Percentiles rank a stretch among this genome's conserved stretches.
These are phyloP conservation scores for Candida glaebosa DNA, from an alignment of 805 yeast genomes.

Conservation along the genomic window DNA sequence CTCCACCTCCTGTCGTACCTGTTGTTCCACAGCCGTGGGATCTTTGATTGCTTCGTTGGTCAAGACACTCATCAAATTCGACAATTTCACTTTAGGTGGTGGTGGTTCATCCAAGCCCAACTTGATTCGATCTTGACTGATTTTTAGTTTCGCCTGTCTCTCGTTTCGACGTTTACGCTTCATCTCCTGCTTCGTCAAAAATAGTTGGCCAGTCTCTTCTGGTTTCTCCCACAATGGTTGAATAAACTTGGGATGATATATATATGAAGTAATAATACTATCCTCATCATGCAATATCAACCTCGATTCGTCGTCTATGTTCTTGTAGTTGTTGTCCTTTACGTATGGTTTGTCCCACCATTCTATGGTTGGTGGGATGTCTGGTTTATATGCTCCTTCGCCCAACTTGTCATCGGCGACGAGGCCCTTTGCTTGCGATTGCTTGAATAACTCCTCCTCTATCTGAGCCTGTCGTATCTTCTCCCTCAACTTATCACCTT, in stretches of 20 bases:
- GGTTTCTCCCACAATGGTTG: slow-evolving; percentile 55
- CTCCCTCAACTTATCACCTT: slow-evolving; percentile 50
- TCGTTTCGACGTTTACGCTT: slow-evolving; percentile 70
- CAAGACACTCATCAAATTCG: slow-evolving; percentile 80
- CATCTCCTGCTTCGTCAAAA: slow-evolving; percentile 72
- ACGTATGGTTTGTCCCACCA: slow-evolving; percentile 86
- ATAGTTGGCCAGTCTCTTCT: slow-evolving; percentile 44
- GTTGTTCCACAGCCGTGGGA: slow-evolving; percentile 80
- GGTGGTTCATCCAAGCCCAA: slow-evolving; percentile 86
- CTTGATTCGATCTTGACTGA: slow-evolving; percentile 70
- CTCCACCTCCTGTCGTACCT: slow-evolving; percentile 66
- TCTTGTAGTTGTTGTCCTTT: slow-evolving; percentile 32
- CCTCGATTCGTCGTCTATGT: slow-evolving; percentile 23
- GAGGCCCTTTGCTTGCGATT: slow-evolving; percentile 37
- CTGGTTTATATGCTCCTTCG: slow-evolving; percentile 51
- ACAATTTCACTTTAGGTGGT: slow-evolving; percentile 79
- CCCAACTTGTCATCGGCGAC: slow-evolving; percentile 51
- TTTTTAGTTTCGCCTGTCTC: slow-evolving; percentile 60
- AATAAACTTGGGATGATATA: slow-evolving; percentile 79
- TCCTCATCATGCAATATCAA: slow-evolving; percentile 34
- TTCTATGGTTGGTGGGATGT: slow-evolving; percentile 62
- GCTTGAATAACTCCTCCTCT: slow-evolving; percentile 18
- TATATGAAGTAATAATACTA: slow-evolving; percentile 55
- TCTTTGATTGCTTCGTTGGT: slow-evolving; percentile 84
- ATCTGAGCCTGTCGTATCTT: slow-evolving; percentile 30